These are phyloP conservation scores for Bipolaris oryzae DNA, from an alignment of 2,329 filamentous ascomycete species.

Conservation along the genomic window DNA sequence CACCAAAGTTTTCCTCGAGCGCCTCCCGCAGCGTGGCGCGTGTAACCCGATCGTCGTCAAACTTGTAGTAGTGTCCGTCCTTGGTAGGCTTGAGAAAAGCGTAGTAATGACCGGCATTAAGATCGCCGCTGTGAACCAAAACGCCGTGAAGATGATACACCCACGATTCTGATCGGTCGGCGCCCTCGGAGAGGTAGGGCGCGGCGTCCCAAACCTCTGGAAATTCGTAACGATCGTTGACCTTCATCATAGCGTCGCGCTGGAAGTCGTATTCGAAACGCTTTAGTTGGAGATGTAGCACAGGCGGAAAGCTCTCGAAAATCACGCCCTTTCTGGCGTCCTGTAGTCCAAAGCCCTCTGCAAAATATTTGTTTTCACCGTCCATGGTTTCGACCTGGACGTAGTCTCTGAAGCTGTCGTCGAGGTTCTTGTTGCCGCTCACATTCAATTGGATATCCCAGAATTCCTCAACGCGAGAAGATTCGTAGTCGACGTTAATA, in stretches of 20 bases:
- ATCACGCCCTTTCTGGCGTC: slow-evolving; percentile 98
- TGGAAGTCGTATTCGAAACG: slow-evolving; percentile 98
- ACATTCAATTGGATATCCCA: slow-evolving; percentile 99
- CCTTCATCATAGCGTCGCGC: slow-evolving; percentile 97
- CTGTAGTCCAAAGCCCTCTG: slow-evolving; percentile 87
- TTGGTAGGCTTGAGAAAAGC: slow-evolving; percentile 91
- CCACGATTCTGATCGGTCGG: slow-evolving; percentile 87
- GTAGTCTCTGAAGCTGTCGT: slow-evolving; percentile 95
- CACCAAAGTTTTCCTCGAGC: slow-evolving; percentile 94
- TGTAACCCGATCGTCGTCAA: slow-evolving; percentile 97
- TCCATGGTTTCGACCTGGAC: slow-evolving; percentile 96
- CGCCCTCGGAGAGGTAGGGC: slow-evolving; percentile 84
- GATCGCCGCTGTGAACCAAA: slow-evolving; percentile 91
- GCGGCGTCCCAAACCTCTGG: slow-evolving; percentile 82
- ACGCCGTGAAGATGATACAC: slow-evolving; percentile 93
- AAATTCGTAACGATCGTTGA: slow-evolving; percentile 91
- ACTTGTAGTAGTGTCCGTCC: slow-evolving; percentile 94
- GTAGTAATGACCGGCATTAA: slow-evolving; percentile 98
- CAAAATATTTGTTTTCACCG: slow-evolving; percentile 98
- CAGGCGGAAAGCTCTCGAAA: slow-evolving; percentile 92
- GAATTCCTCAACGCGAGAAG: slow-evolving; percentile 92
- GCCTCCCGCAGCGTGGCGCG: slow-evolving; percentile 89
- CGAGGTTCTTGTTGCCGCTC: slow-evolving; percentile 86
- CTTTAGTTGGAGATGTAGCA: slow-evolving; percentile 93
- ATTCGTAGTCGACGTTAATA: slow-evolving; percentile 98